phyloP scores from a whole-genome alignment of 2,329 filamentous ascomycete genomes.

The Sphaerulina musiva region DNA sequence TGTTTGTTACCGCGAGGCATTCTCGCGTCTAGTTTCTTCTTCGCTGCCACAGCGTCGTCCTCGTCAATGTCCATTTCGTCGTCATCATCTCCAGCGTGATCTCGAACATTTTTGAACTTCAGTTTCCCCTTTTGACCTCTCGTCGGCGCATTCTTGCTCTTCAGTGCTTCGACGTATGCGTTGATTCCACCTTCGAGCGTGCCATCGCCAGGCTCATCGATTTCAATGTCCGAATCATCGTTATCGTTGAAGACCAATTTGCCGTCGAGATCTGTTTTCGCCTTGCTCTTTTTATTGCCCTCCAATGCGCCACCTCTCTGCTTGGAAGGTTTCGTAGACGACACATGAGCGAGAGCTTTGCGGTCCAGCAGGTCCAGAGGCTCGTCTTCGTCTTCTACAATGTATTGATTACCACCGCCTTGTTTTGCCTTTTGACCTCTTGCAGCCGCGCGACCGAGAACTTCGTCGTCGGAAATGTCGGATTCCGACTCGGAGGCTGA shows the following conservation, averaged over 20 bases:
- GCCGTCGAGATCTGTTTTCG: slow-evolving; percentile 67
- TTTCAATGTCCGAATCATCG: slow-evolving; percentile 33
- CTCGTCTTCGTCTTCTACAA: slow-evolving; percentile 89
- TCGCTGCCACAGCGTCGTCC: slow-evolving; percentile 34
- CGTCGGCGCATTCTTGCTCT: slow-evolving; percentile 52
- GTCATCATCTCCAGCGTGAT: slow-evolving; percentile 27
- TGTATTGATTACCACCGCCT: slow-evolving; percentile 61
- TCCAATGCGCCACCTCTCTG: slow-evolving; percentile 42
- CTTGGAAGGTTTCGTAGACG: slow-evolving; percentile 73
- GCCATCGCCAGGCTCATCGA: slow-evolving; percentile 43
- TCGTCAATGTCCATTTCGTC: slow-evolving; percentile 46
- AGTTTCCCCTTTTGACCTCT: slow-evolving; percentile 55
- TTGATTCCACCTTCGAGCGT: slow-evolving; percentile 50
- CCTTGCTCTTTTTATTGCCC: slow-evolving; percentile 48
- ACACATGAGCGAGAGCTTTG: slow-evolving; percentile 84
- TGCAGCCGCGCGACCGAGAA: slow-evolving; percentile 43
- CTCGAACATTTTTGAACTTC: slow-evolving; percentile 51
- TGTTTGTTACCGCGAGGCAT: slow-evolving; percentile 18
- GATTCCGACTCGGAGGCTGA: slow-evolving; percentile 47
- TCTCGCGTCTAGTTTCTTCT: slow-evolving; percentile 30
- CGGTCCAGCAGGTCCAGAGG: slow-evolving; percentile 89
- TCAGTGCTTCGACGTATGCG: slow-evolving; percentile 56
- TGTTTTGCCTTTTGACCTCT: slow-evolving; percentile 50
- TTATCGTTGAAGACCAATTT: slow-evolving; percentile 65
- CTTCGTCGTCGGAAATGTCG: slow-evolving; percentile 58